Conservation (phyloP, 176 grass and related monocot genomes). For the Avena sativa region DNA sequence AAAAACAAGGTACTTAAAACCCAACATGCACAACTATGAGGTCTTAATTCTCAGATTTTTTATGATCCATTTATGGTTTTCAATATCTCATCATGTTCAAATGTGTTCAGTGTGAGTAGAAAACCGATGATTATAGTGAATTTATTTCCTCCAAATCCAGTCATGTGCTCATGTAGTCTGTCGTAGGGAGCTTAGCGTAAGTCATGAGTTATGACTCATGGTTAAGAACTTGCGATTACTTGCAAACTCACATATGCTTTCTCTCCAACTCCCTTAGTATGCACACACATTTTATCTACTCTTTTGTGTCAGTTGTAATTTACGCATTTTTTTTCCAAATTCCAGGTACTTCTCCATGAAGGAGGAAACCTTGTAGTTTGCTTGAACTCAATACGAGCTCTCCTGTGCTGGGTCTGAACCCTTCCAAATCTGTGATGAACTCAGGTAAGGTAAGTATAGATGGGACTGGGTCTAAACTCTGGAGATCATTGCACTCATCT, state of each 20-base stretch:
- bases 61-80: not conserved
- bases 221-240: not conserved
- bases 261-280: not conserved
- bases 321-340: not conserved
- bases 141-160: not conserved
- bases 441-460: not conserved
- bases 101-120: not conserved
- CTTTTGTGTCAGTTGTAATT: not conserved
- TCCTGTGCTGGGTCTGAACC: not conserved
- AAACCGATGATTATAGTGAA: not conserved
- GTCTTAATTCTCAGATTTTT: not conserved
- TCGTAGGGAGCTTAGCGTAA: not conserved
- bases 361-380: slow-evolving; percentile 93
- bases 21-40: no score
- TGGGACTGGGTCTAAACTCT: not conserved
- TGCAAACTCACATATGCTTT: not conserved
- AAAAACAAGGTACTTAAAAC: no score
- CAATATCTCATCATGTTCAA: not conserved
- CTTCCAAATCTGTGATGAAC: no score
- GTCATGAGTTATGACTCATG: not conserved
- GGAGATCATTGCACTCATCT: not conserved
- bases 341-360: slow-evolving; percentile 93
- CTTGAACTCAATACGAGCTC: slow-evolving; percentile 89
- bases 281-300: not conserved
- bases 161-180: not conserved